A percentile compares a stretch with the other conserved stretches of the same genome.
These are phyloP conservation scores for Meyerozyma sp. DNA, from an alignment of 1,139 yeast species.

Conservation along the genomic window DNA sequence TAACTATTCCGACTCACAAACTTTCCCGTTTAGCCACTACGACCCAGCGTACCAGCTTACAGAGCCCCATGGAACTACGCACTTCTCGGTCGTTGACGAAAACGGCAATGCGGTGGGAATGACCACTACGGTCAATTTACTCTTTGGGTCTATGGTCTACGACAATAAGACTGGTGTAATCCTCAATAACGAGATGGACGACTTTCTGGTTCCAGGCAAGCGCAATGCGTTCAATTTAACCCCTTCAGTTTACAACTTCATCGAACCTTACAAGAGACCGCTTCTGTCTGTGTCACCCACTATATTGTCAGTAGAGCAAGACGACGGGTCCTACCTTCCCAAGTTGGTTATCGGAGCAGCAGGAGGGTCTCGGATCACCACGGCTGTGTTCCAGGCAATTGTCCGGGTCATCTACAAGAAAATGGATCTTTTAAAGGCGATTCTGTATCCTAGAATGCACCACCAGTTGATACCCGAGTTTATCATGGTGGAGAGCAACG, in stretches of 20 bases:
- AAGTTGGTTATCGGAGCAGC: slow-evolving; percentile 85
- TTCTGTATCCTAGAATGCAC: slow-evolving; percentile 78
- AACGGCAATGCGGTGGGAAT: slow-evolving; percentile 72
- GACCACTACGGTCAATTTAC: slow-evolving; percentile 86
- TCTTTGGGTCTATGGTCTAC: slow-evolving; percentile 77
- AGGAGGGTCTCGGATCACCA: slow-evolving; percentile 88
- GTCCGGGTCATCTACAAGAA: slow-evolving; percentile 56
- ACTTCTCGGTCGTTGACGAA: slow-evolving; percentile 70
- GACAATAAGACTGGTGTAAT: slow-evolving; percentile 80
- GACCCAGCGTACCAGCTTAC: slow-evolving; percentile 70
- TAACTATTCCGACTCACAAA: slow-evolving; percentile 43
- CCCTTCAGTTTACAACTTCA: slow-evolving; percentile 76
- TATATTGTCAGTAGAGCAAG: slow-evolving; percentile 46
- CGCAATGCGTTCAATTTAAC: slow-evolving; percentile 74
- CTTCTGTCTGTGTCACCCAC: slow-evolving; percentile 81
- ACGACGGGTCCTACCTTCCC: slow-evolving; percentile 31
- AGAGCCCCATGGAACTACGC: slow-evolving; percentile 86
- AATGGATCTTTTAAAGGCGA: slow-evolving; percentile 56
- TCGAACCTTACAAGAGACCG: slow-evolving; percentile 75
- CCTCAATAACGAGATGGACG: slow-evolving; percentile 92
- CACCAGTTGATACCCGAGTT: slow-evolving; percentile 82
- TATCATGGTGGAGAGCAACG: slow-evolving; percentile 52
- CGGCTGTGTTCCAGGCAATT: slow-evolving; percentile 78
- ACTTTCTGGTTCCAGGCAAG: slow-evolving; percentile 70
- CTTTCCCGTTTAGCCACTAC: slow-evolving; percentile 68